Conservation (phyloP, 805 yeast species). For the Ogataea thermomethanolica region DNA sequence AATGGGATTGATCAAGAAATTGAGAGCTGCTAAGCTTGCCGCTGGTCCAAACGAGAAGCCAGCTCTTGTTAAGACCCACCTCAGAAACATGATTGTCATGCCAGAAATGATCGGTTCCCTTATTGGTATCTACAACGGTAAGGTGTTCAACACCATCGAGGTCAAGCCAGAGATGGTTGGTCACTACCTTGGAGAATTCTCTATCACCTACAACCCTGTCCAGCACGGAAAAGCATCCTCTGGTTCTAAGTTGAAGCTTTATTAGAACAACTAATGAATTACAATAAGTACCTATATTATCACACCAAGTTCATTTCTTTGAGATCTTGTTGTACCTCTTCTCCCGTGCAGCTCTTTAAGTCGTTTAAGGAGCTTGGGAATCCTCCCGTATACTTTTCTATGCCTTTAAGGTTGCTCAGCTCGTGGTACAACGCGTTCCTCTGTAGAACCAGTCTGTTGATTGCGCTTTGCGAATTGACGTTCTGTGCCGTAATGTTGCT, state of each 20-base stretch:
- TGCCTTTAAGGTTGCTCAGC: conserved; percentile 65
- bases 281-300: conserved; percentile 13
- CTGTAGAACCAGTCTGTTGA: conserved; percentile 54
- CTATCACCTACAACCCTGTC: conserved; percentile 99
- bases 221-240: conserved; percentile 77
- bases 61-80: conserved; percentile 96
- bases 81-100: conserved; percentile 96
- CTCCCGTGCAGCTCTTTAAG: conserved; percentile 57
- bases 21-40: conserved; percentile 94
- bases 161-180: conserved; percentile 99
- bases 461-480: conserved; percentile 21
- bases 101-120: conserved; percentile 99
- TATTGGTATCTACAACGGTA: conserved; percentile 99
- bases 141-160: conserved; percentile 98
- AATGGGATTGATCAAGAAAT: conserved; percentile 93
- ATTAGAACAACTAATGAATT: conserved; percentile 24
- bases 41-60: conserved; percentile 95
- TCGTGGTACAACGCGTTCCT: conserved; percentile 66
- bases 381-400: conserved; percentile 58
- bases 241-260: conserved; percentile 37
- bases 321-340: conserved; percentile 75
- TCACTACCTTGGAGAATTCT: conserved; percentile 99
- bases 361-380: conserved; percentile 78
- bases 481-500: conserved; percentile 24
- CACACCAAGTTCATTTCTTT: conserved; percentile 50